Evolutionary conservation across 2,329 filamentous ascomycete species (phyloP), one percentile per base, ranked within the genome.

Genomic region (Zarea fungicola): DNA sequence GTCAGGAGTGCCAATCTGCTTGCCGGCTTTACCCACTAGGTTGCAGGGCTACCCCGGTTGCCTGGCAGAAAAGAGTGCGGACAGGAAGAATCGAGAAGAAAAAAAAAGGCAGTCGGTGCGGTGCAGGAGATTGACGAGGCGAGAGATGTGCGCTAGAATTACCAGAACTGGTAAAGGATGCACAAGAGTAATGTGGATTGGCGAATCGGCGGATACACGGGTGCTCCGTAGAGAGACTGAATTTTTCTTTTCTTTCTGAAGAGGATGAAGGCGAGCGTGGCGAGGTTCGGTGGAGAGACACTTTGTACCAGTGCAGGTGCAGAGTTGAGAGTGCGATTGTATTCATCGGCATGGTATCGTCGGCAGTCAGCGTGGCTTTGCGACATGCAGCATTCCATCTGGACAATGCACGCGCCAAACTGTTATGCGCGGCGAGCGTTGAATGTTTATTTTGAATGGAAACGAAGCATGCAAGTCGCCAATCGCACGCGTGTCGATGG

Each of bases 371-470:
- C 34, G 34, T 46, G 43, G 34, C 34, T 46, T 46, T 46, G 34
- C 32, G 43, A 46, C 43, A 46, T 43, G 42, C 29, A 43, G 28
- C 42, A 43, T 46, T 39, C 34, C 43, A 37, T 16, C 36, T 21
- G 34, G 4, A 19, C 7, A 39, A 6, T n/a, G n/a, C n/a, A n/a
- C n/a, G n/a, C n/a, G n/a, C n/a, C n/a, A n/a, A n/a, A n/a, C n/a
- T n/a, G 21, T 18, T 39, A 7, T 40, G 36, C 26, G 40, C 40
- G 26, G 29, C 25, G 26, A 42, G 40, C 39, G n/a, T 18, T 8
- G 6, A 13, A 18, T 25, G 22, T 28, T 28, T 28, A 10, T 22
- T 16, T n/a, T 22, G 19, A 8, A 42, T 23, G 21, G 19, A 26
- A 32, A 35, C 26, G 28, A 8, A n/a, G 23, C 7, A 9, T 18